Base-by-base conservation (phyloP, 179 eudicot genomes). In the Sideroxylon spinosum region DNA sequence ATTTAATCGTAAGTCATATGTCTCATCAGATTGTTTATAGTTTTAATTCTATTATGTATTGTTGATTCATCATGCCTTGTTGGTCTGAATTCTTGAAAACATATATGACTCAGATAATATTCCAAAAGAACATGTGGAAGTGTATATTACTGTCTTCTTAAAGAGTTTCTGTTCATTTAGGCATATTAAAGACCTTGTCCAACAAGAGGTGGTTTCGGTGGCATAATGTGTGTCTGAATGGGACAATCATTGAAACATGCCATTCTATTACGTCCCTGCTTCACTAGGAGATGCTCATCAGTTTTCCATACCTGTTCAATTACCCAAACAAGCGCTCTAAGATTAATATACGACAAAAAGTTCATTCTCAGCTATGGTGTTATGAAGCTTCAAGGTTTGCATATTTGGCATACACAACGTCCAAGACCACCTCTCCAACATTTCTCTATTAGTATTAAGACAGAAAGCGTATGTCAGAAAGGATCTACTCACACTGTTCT, bases 401-500 rank as follows among this genome's bases (percentile, higher is more conserved):
- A 76, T 19, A 9, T 32, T 25, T 53, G 78, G 17, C 4, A 49
- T 79, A 72, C 46, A 56, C 69, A 50, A 6, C 55, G 50, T 61
- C 53, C 16, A 7, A 29, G 57, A 63, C 65, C 50, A 9, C 25
- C 7, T 74, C 53, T 67, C 3, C 71, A 37, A 60, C 70, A 63
- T 65, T 74, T 80, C 75, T 86, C 79, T 63, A 81, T 80, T 20
- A 79, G 73, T 68, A 60, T 26, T 46, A 80, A 75, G 48, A 69
- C 81, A 65, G 74, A 46, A 75, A 81, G 50, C 49, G 60, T 78
- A 28, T 65, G 62, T 63, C 66, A 81, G 79, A 86, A 77, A 73
- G 85, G 79, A 55, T 80, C 87, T 57, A 75, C 85, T 37, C 83
- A 44, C 32, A 80, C 60, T 56, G 64, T 74, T 78, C 44, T 90